Conservation (phyloP, 169 alveolate genomes). For the Eimeria zaria region DNA sequence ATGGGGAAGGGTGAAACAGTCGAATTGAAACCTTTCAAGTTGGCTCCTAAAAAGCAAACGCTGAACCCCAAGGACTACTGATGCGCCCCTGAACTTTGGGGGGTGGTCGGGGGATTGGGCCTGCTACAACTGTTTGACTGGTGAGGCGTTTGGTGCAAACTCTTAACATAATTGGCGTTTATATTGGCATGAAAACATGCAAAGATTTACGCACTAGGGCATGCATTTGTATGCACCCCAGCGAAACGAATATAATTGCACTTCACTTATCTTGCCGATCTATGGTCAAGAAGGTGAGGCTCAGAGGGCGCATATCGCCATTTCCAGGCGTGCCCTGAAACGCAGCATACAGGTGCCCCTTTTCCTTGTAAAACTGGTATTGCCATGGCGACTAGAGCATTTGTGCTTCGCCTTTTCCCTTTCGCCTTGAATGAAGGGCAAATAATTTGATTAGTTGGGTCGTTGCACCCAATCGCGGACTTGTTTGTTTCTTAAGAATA, state of each 20-base stretch:
- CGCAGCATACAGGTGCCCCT: neutral
- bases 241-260: neutral
- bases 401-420: slow-evolving; percentile 1
- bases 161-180: neutral
- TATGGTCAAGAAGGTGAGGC: neutral
- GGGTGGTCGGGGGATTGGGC: neutral
- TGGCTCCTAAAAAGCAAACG: slow-evolving; percentile 8
- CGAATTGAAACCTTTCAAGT: slow-evolving; percentile 31
- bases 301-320: neutral
- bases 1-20: neutral
- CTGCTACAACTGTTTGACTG: neutral
- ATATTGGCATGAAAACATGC: neutral
- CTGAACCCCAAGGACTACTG: neutral
- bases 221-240: neutral
- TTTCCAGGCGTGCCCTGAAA: neutral
- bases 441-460: neutral
- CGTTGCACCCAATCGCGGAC: slow-evolving; percentile 53
- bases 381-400: neutral
- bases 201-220: neutral
- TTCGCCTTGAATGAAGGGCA: neutral
- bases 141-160: neutral
- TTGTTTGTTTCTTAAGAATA: neutral
- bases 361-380: neutral
- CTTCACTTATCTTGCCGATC: neutral
- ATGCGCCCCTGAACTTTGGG: neutral